A percentile compares a stretch with the other conserved stretches of the same genome.
phyloP scores from a whole-genome alignment of 1,284 basidiomycete species.

The Psilocybe mexicana region DNA sequence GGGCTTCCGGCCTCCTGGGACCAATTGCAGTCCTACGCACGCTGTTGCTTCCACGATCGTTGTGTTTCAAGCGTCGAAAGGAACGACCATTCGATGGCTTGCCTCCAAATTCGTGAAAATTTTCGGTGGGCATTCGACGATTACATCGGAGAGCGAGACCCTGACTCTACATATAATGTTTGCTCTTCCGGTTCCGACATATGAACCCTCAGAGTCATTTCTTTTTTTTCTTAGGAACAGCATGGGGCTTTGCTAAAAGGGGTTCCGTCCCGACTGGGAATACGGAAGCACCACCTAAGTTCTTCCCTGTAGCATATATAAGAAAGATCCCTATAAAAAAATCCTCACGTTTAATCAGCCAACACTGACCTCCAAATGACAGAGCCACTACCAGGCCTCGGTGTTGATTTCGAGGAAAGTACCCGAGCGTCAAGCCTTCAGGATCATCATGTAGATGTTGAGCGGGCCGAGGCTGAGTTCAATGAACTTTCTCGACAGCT shows the following conservation, averaged over 20 bases:
- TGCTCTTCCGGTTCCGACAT: slow-evolving; percentile 2
- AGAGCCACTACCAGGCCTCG: background rate
- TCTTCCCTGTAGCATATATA: background rate
- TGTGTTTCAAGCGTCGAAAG: background rate
- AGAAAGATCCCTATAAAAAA: background rate
- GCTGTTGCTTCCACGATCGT: background rate
- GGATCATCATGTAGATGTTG: slow-evolving; percentile 40
- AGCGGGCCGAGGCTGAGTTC: slow-evolving; percentile 53
- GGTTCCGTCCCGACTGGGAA: background rate
- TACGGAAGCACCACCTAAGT: background rate
- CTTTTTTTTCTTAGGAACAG: background rate
- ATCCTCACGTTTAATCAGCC: background rate
- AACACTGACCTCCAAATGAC: background rate
- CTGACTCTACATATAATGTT: background rate
- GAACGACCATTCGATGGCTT: too few species aligned
- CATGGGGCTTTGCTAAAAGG: background rate
- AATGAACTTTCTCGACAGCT: slow-evolving; percentile 47
- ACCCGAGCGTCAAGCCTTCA: slow-evolving; percentile 2
- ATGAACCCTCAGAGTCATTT: background rate
- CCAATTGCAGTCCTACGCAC: background rate
- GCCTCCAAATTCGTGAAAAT: background rate
- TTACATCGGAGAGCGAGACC: background rate
- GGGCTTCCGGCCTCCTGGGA: background rate
- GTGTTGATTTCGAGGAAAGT: background rate
- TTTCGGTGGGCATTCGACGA: background rate